Evolutionary conservation across 2,329 filamentous ascomycete species (phyloP), one percentile per base, ranked within the genome.

Genomic region (Alternaria sp.): DNA sequence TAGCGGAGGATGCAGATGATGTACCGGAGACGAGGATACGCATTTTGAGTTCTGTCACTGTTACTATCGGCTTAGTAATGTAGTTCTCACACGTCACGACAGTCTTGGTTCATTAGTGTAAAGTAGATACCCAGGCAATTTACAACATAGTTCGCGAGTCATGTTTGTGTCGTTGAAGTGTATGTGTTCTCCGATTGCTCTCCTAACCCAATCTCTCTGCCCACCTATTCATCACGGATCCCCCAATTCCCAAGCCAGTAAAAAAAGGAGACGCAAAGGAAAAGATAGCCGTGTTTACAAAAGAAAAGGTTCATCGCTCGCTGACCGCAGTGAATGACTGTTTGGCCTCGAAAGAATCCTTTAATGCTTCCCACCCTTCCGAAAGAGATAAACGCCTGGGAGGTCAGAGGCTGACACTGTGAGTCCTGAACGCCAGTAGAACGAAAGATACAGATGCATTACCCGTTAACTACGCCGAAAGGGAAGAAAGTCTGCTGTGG

Each of bases 21-120:
- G 61, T 82, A 2, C 80, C 80, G 0, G 81, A 83, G 70, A 81
- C 80, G 58, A 75, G 82, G 66, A 77, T 84, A 50, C 69, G 78
- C 55, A 75, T 60, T 28, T 25, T 79, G 49, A 79, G 76, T 67
- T 70, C 70, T 3, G 68, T 80, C 33, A 78, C 72, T 12, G 73
- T 80, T 37, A 72, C 71, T 61, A 74, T 79, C 49, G 69, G 75
- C n/a, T 50, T 76, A 63, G 49, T 75, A 55, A 75, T 30, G 46
- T 26, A 37, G 33, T 37, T 37, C 33, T n/a, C 33, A 9, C 25
- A 21, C 12, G 26, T 43, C 44, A 25, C 18, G 25, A 46, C n/a
- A n/a, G 21, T 23, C 46, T 25, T 49, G n/a, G 18, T 21, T 21
- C 7, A 57, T 6, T 20, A 18, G 8, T 30, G 15, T 53, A 46